These are phyloP conservation scores for Penicillium cinerascens DNA, from an alignment of 495 filamentous ascomycete genomes.

Conservation along the genomic window DNA sequence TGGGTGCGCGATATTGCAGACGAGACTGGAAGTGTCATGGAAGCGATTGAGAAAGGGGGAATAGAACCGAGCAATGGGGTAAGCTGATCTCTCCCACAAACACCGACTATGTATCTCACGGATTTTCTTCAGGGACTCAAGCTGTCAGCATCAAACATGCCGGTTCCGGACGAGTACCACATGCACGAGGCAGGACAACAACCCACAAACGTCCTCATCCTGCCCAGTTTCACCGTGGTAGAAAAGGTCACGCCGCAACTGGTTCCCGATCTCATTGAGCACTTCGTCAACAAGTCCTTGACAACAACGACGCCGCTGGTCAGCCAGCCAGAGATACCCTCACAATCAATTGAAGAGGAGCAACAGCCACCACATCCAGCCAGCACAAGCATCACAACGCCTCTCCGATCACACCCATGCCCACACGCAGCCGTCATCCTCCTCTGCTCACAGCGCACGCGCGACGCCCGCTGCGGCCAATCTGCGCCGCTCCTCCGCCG, in stretches of 20 bases:
- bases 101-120: neutral
- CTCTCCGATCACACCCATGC: conserved; percentile 64
- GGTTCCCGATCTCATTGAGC: conserved; percentile 66
- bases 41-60: conserved; percentile 67
- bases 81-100: conserved; percentile 24
- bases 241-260: conserved; percentile 79
- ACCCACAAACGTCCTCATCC: conserved; percentile 78
- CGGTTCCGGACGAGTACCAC: conserved; percentile 60
- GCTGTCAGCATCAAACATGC: conserved; percentile 92
- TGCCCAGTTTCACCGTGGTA: conserved; percentile 82
- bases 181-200: conserved; percentile 53
- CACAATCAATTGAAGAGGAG: conserved; percentile 4
- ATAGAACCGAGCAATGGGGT: conserved; percentile 74
- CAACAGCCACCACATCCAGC: conserved; percentile 21
- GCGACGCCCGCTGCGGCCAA: conserved; percentile 92
- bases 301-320: conserved; percentile 72
- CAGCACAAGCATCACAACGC: conserved; percentile 35
- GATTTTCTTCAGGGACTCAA: conserved; percentile 59
- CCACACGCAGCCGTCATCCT: conserved; percentile 85
- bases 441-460: conserved; percentile 87
- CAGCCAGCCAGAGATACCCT: conserved; percentile 15
- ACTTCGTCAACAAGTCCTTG: conserved; percentile 66
- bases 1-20: conserved; percentile 90
- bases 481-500: conserved; percentile 79
- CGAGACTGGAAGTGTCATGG: conserved; percentile 92